Conservation (phyloP, 305 asterid genomes). For the Fraxinus floribunda region DNA sequence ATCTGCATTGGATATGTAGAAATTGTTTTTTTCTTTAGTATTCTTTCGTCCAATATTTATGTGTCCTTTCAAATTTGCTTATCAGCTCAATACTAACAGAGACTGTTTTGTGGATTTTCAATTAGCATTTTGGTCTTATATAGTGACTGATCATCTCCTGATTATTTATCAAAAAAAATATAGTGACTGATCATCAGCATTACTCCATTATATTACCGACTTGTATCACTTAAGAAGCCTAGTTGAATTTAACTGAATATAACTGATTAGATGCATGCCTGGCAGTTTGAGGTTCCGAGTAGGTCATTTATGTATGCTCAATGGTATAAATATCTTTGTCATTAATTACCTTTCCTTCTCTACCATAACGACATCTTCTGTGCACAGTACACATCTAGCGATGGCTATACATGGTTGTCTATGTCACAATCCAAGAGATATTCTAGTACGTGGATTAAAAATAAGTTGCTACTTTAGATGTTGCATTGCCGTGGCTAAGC, state of each 20-base stretch:
- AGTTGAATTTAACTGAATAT: not conserved
- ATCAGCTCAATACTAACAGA: not conserved
- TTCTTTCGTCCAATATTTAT: not conserved
- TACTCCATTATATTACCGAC: not conserved
- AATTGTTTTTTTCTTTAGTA: not conserved
- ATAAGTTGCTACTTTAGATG: not conserved
- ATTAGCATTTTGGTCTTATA: not conserved
- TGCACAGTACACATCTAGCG: not conserved
- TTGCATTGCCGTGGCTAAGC: not conserved
- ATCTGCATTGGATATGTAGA: not conserved
- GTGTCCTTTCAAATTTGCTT: not conserved
- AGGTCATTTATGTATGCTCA: not conserved
- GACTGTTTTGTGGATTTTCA: not conserved
- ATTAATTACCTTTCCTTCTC: not conserved
- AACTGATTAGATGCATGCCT: not conserved
- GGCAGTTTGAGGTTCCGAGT: not conserved
- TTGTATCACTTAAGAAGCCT: not conserved
- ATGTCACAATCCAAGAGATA: not conserved
- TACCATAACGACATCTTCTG: not conserved
- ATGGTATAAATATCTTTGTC: not conserved
- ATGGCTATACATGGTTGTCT: not conserved
- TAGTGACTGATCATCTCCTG: not conserved
- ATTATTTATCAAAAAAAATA: too few species aligned
- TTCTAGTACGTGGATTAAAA: not conserved
- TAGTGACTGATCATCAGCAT: not conserved